Base-by-base conservation (phyloP, 1,284 basidiomycete species). In the Singerocomus inundabilis region DNA sequence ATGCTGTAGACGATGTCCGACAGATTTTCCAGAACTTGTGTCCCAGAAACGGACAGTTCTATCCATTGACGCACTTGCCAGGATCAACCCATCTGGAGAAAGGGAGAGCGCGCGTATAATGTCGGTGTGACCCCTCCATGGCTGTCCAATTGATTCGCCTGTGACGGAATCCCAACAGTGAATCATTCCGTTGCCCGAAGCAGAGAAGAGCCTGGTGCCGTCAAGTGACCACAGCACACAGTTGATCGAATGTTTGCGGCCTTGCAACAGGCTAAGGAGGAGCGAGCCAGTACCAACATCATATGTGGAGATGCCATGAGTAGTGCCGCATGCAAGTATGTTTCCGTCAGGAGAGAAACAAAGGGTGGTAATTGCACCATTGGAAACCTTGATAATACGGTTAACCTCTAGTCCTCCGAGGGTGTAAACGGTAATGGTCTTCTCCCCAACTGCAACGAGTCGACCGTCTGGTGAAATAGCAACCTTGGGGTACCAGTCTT, bases 161-260 rank as follows among this genome's bases (percentile, higher is more conserved):
- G 48, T 32, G 9, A 16, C 8, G n/a, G 33, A 37, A 10, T 49
- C 34, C 59, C 59, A 62, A 26, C 49, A 46, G 11, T 37, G n/a
- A 36, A 64, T 50, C 0, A 38, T 37, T 2, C 16, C 9, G 21
- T 53, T 37, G 1, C 3, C 0, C 0, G 36, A 38, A 13, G 18
- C 24, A n/a, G 48, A 58, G 42, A 57, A 46, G 11, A 59, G 25
- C 4, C 15, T 33, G 4, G 1, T 13, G 4, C 56, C 50, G 26
- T 60, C 51, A 6, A 0, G 37, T 4, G 58, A 61, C 58, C 58
- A 61, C 12, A 49, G 6, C 11, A 64, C 18, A 35, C 13, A 13
- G 12, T 0, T 0, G 40, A 53, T 2, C 2, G 1, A 1, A n/a
- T 8, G 0, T 2, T 11, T 0, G 18, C 49, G 41, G 6, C 34